Base-by-base conservation (phyloP, 139 green algal species). In the Eudorina sp. region DNA sequence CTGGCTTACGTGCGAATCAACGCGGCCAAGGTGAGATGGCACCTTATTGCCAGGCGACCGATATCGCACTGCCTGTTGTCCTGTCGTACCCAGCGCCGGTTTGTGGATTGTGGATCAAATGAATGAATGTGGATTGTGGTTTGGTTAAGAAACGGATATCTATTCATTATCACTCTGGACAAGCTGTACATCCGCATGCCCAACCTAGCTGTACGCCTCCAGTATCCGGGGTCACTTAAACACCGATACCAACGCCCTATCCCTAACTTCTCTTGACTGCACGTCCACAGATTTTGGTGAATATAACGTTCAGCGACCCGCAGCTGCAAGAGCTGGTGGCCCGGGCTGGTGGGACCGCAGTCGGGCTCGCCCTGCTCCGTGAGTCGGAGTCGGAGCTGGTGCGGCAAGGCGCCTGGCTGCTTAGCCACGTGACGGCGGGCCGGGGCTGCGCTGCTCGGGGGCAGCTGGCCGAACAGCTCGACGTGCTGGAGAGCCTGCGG, bases 371-470 rank as follows among this genome's bases (percentile, higher is more conserved):
- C 3, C 53, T 84, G 3, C 53, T 84, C 51, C 76, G 38, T 0
- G 34, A 70, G 18, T 19, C 31, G 4, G 34, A 84, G 3, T 4
- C 34, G 21, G 76, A 8, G 43, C 53, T 72, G 1, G 31, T 38
- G 21, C 76, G 76, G 19, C 76, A 84, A 23, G 76, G 51, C 3
- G 76, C 36, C 4, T 84, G 76, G 76, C 51, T 84, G 34, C 53
- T 84, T 34, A 84, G 76, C 38, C 34, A 84, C 76, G 34, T 84
- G 2, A 84, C 76, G 0, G 76, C 76, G 3, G 53, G 76, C 1
- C 76, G 70, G 19, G 76, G 76, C 31, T 69, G 76, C 21, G 2
- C 2, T 4, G 53, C 76, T 21, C 51, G 76, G 2, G 76, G 23
- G 5, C 11, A 36, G 53, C 34, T 84, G 34, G 76, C 29, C 1